Percentiles rank a stretch among this genome's conserved stretches.
phyloP scores from a whole-genome alignment of 2,329 filamentous ascomycete species.

The Hypoxylon sp. region DNA sequence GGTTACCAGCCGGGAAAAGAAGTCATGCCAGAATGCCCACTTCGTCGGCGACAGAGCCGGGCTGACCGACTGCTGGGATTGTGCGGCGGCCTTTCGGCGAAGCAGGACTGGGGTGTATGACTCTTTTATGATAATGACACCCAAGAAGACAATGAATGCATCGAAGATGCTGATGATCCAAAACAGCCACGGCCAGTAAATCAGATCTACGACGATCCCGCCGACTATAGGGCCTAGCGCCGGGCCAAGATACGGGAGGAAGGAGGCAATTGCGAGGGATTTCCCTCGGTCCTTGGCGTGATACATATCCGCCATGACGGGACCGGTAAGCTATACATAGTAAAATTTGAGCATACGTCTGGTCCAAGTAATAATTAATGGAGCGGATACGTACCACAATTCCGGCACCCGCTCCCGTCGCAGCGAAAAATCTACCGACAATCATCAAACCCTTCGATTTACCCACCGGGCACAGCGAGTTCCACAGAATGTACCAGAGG shows the following conservation, averaged over 20 bases:
- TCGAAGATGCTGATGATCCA: slow-evolving; percentile 73
- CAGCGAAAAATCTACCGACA: slow-evolving; percentile 51
- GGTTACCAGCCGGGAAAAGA: slow-evolving; percentile 52
- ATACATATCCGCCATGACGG: slow-evolving; percentile 58
- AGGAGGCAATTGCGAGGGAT: slow-evolving; percentile 54
- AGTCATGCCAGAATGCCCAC: slow-evolving; percentile 38
- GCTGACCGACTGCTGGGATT: slow-evolving; percentile 64
- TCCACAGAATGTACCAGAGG: slow-evolving; percentile 57
- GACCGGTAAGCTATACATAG: slow-evolving; percentile 51
- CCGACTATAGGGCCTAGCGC: slow-evolving; percentile 78
- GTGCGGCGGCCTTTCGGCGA: slow-evolving; percentile 65
- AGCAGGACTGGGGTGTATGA: slow-evolving; percentile 77
- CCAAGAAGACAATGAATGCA: slow-evolving; percentile 68
- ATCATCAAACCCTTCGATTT: slow-evolving; percentile 54
- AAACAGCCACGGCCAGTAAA: slow-evolving; percentile 79
- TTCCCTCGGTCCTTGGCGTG: slow-evolving; percentile 55
- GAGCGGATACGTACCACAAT: slow-evolving; percentile 47
- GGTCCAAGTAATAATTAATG: not conserved
- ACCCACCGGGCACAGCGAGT: slow-evolving; percentile 54
- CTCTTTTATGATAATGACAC: slow-evolving; percentile 69
- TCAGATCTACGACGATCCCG: slow-evolving; percentile 73
- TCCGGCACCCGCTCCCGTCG: slow-evolving; percentile 52
- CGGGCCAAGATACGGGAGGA: slow-evolving; percentile 67
- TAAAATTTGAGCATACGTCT: slow-evolving; percentile 2
- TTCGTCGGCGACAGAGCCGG: slow-evolving; percentile 57